Evolutionary conservation across 208 protist species (phyloP).

Genomic region (Acanthamoeba royreba): DNA sequence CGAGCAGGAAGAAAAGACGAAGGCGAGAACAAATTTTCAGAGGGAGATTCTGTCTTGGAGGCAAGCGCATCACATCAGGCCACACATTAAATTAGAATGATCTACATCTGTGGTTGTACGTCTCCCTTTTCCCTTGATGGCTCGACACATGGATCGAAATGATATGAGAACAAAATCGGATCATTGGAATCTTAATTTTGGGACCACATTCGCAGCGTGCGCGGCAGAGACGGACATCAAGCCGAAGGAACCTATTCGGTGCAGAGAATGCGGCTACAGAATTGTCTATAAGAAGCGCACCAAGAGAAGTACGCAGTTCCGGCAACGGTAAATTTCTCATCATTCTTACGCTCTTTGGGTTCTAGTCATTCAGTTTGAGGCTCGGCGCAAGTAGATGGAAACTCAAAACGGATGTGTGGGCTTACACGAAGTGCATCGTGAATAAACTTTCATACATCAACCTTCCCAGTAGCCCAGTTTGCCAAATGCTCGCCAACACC

Average conservation of each 20-base stretch:
- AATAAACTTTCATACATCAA: not conserved
- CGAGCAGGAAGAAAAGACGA: too few relatives aligned
- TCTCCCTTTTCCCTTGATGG: not conserved
- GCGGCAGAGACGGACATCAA: constrained; percentile 58
- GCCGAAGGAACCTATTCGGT: constrained; percentile 57
- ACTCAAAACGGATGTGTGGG: not conserved
- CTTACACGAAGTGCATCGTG: not conserved
- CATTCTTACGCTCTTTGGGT: not conserved
- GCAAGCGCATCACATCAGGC: not conserved
- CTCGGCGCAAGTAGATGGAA: not conserved
- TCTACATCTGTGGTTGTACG: not conserved
- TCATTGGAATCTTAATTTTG: not conserved
- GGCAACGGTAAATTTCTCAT: not conserved
- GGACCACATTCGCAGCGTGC: constrained; percentile 26
- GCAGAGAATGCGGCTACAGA: constrained; percentile 64
- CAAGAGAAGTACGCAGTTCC: constrained; percentile 35
- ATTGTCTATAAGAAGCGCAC: constrained; percentile 72
- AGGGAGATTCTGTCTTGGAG: not conserved
- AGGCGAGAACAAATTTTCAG: not conserved
- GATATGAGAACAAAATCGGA: too few relatives aligned
- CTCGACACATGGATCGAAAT: not conserved
- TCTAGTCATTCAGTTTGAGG: not conserved
- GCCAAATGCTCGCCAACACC: not conserved
- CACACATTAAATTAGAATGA: not conserved
- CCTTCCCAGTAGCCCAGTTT: not conserved